Evolutionary conservation across 768 basidiomycete genomes (phyloP).

Genomic region (Mycena galericulata): DNA sequence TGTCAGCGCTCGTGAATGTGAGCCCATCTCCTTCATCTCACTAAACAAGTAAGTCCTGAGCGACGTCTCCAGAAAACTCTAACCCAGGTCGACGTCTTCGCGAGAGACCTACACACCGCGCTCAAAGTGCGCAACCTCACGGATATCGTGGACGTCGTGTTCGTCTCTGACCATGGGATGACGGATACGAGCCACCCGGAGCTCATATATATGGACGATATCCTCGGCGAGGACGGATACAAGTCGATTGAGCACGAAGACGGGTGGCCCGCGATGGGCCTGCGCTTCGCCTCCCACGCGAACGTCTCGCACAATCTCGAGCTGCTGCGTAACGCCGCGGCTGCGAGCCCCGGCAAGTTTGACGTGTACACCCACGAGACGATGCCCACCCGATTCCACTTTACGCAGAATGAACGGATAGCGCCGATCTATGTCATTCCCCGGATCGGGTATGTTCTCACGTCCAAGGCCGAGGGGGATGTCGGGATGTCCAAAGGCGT

Average conservation of each 20-base stretch:
- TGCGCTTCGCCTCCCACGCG: constrained; percentile 74
- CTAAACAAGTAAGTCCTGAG: constrained; percentile 5
- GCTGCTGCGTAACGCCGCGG: constrained; percentile 64
- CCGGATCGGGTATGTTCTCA: constrained; percentile 82
- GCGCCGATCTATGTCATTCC: constrained; percentile 91
- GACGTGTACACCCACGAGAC: constrained; percentile 82
- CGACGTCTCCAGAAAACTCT: constrained; percentile 66
- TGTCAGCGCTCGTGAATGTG: constrained; percentile 78
- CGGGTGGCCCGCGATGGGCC: constrained; percentile 91
- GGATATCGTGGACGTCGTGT: constrained; percentile 87
- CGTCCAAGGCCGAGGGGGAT: constrained; percentile 70
- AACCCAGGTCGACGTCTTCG: constrained; percentile 76
- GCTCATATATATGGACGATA: constrained; percentile 84
- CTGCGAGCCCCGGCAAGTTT: constrained; percentile 72
- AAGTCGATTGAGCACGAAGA: constrained; percentile 78
- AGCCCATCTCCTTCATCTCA: constrained; percentile 38
- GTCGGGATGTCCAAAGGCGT: constrained; percentile 82
- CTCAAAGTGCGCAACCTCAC: constrained; percentile 80
- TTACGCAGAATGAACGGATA: constrained; percentile 77
- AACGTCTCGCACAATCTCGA: constrained; percentile 70
- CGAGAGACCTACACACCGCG: constrained; percentile 72
- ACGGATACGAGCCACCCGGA: constrained; percentile 86
- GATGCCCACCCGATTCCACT: constrained; percentile 89
- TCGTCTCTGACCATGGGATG: constrained; percentile 95
- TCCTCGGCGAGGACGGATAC: constrained; percentile 75